These are phyloP conservation scores for Roridomyces roridus DNA, from an alignment of 768 basidiomycete species.

Conservation along the genomic window DNA sequence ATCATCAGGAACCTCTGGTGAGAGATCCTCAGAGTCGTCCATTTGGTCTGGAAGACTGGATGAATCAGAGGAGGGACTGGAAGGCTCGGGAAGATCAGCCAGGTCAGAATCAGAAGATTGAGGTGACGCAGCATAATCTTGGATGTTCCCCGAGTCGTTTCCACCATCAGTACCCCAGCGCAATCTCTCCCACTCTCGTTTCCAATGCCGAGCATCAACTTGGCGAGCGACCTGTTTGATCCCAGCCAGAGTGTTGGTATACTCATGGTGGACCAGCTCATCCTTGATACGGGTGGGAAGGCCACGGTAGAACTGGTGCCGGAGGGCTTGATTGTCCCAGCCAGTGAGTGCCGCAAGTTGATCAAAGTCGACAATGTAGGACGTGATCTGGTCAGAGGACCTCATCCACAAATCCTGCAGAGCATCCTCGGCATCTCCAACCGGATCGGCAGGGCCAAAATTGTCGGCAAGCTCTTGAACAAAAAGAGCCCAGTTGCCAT, in stretches of 20 bases:
- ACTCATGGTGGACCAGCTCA: conserved; percentile 7
- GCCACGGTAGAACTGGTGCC: conserved; percentile 19
- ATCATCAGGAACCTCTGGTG: neutral
- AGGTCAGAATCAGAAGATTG: too few relatives aligned
- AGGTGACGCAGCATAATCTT: too few relatives aligned
- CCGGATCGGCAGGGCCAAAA: neutral
- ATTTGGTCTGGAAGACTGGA: neutral
- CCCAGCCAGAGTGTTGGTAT: neutral
- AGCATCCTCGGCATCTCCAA: neutral
- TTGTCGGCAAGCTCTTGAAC: neutral
- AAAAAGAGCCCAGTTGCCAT: neutral
- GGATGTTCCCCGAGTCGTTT: too few relatives aligned
- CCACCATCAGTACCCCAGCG: too few relatives aligned
- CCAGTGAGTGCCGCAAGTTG: conserved; percentile 1
- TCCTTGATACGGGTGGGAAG: conserved; percentile 20
- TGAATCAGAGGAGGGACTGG: neutral
- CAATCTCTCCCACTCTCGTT: conserved; percentile 8
- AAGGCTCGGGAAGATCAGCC: too few relatives aligned
- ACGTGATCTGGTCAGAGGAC: neutral
- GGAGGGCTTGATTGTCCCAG: conserved; percentile 17
- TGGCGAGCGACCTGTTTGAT: neutral
- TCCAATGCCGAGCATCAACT: conserved; percentile 21
- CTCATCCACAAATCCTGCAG: neutral
- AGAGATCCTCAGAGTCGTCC: neutral
- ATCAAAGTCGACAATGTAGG: conserved; percentile 21